Evolutionary conservation across 2,329 filamentous ascomycete species (phyloP).

Genomic region (Aspergillus novofumigatus): DNA sequence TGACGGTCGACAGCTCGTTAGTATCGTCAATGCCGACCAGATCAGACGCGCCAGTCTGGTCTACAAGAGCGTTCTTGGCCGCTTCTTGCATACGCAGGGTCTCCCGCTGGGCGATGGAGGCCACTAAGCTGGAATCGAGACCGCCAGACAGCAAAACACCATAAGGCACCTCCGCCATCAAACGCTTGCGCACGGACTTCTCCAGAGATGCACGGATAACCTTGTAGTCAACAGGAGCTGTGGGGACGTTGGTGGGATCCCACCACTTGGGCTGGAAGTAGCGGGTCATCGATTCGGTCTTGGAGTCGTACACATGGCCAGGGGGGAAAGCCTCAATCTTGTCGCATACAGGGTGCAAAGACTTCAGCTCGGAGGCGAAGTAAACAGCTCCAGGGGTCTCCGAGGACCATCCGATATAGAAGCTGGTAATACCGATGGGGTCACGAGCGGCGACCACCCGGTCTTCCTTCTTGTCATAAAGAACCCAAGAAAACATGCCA

Average conservation of each 20-base stretch:
- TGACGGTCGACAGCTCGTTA: slow-evolving; percentile 82
- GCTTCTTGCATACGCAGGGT: slow-evolving; percentile 70
- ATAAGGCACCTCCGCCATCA: slow-evolving; percentile 99
- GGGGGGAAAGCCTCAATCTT: slow-evolving; percentile 92
- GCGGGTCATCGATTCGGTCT: slow-evolving; percentile 75
- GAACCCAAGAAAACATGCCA: slow-evolving; percentile 99
- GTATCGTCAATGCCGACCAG: slow-evolving; percentile 93
- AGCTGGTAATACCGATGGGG: slow-evolving; percentile 93
- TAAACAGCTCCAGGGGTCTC: slow-evolving; percentile 78
- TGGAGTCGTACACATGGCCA: slow-evolving; percentile 93
- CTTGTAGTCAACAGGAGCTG: slow-evolving; percentile 78
- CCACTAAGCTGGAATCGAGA: slow-evolving; percentile 91
- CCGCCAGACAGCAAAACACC: slow-evolving; percentile 93
- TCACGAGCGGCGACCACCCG: slow-evolving; percentile 90
- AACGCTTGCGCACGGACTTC: slow-evolving; percentile 85
- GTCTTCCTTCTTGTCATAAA: slow-evolving; percentile 94
- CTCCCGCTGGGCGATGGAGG: slow-evolving; percentile 91
- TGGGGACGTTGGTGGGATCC: slow-evolving; percentile 74
- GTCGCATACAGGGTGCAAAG: slow-evolving; percentile 87
- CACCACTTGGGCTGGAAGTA: slow-evolving; percentile 95
- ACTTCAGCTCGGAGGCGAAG: slow-evolving; percentile 97
- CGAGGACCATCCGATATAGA: slow-evolving; percentile 92
- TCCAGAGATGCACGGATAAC: slow-evolving; percentile 76
- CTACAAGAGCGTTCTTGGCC: slow-evolving; percentile 43
- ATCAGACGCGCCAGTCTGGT: slow-evolving; percentile 47